phyloP scores from a whole-genome alignment of 805 yeast species.

The Wickerhamiella brachini region DNA sequence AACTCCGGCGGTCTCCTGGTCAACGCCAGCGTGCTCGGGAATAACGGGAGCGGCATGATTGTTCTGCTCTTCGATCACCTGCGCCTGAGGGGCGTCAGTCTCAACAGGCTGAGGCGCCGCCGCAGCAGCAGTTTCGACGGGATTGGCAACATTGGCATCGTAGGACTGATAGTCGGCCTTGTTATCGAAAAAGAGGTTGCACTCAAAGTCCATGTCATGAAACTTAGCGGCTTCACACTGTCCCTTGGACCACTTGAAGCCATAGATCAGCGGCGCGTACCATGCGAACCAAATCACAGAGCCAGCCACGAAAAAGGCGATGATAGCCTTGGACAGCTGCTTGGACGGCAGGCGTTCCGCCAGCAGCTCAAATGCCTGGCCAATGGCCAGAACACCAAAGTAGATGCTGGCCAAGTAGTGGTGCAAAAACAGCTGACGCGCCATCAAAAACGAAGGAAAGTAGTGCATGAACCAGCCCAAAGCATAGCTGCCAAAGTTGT shows the following conservation, averaged over 20 bases:
- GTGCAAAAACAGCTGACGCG: slow-evolving; percentile 84
- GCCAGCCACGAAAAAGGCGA: slow-evolving; percentile 35
- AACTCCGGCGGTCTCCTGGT: background rate
- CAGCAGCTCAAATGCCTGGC: slow-evolving; percentile 36
- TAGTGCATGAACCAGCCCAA: slow-evolving; percentile 74
- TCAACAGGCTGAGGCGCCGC: background rate
- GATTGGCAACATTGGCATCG: background rate
- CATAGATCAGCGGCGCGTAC: slow-evolving; percentile 68
- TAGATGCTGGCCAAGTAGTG: slow-evolving; percentile 88
- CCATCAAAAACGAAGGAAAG: slow-evolving; percentile 83
- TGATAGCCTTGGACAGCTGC: slow-evolving; percentile 23
- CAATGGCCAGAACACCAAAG: slow-evolving; percentile 67
- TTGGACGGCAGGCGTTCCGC: slow-evolving; percentile 13
- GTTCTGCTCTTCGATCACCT: background rate
- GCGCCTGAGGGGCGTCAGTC: background rate
- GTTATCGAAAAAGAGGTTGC: slow-evolving; percentile 37
- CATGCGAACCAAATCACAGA: slow-evolving; percentile 42
- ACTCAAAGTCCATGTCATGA: slow-evolving; percentile 81
- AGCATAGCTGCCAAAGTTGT: slow-evolving; percentile 30
- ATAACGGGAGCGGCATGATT: background rate
- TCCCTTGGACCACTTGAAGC: slow-evolving; percentile 59
- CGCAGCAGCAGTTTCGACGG: background rate
- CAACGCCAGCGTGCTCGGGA: background rate
- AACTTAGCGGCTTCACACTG: slow-evolving; percentile 51
- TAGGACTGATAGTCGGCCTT: slow-evolving; percentile 18